These are phyloP conservation scores for Dothistroma septosporum DNA, from an alignment of 2,329 filamentous ascomycete genomes.

Conservation along the genomic window DNA sequence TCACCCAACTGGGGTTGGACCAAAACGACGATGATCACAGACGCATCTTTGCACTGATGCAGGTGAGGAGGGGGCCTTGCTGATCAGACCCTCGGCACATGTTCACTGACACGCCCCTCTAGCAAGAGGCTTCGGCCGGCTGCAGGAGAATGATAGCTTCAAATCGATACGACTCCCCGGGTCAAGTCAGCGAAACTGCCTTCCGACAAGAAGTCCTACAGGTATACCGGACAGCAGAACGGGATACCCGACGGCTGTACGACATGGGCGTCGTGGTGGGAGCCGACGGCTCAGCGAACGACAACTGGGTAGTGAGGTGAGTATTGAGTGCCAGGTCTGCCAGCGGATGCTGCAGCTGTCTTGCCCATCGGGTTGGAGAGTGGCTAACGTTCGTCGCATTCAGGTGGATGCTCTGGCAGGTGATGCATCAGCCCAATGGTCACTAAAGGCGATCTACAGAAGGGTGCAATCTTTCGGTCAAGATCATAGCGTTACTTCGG, in stretches of 20 bases:
- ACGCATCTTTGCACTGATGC: background rate
- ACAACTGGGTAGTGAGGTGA: constrained; percentile 43
- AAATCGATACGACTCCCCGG: constrained; percentile 23
- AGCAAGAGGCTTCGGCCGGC: background rate
- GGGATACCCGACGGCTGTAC: constrained; percentile 37
- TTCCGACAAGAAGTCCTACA: constrained; percentile 40
- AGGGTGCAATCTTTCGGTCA: no score
- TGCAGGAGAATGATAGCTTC: background rate
- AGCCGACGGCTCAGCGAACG: constrained; percentile 33
- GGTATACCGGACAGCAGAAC: constrained; percentile 37
- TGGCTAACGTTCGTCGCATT: background rate
- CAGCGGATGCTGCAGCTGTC: no score
- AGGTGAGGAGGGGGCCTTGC: background rate
- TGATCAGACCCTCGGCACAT: background rate
- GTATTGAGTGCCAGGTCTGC: no score
- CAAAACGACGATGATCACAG: background rate
- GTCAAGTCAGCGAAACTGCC: constrained; percentile 43
- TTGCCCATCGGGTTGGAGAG: background rate
- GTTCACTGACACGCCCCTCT: background rate
- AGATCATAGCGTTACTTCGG: no score
- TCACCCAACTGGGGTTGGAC: background rate
- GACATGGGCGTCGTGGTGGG: constrained; percentile 37
- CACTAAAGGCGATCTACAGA: background rate
- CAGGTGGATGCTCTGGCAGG: constrained; percentile 46
- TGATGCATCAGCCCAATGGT: constrained; percentile 14